Conservation (phyloP, 345 rosid species). For the Diplotaxis tenuifolia region DNA sequence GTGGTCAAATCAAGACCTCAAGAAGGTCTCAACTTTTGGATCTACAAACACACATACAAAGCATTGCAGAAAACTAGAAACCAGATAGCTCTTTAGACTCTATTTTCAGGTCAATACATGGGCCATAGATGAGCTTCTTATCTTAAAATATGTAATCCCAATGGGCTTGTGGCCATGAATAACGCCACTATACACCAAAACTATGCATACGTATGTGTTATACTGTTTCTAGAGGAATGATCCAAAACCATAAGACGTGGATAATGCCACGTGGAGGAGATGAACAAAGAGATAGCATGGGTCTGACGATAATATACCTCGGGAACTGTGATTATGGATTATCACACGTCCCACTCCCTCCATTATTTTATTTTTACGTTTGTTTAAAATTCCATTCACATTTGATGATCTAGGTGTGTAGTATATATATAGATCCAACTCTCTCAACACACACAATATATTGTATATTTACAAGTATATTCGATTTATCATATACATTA, state of each 20-base stretch:
- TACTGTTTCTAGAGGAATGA: not conserved
- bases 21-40: no score
- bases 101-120: no score
- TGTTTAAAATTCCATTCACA: conserved; percentile 13
- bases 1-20: conserved; percentile 53
- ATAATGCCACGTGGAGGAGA: conserved; percentile 28
- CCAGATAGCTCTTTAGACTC: no score
- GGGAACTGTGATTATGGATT: conserved; percentile 33
- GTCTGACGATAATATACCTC: conserved; percentile 11
- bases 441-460: not conserved
- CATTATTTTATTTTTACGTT: not conserved
- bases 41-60: no score
- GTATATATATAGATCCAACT: conserved; percentile 19
- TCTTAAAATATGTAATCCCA: not conserved
- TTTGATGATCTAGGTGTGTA: not conserved
- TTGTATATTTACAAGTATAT: not conserved
- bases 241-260: conserved; percentile 26
- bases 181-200: conserved; percentile 5
- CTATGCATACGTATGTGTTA: conserved; percentile 1
- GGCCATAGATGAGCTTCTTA: not conserved
- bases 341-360: not conserved
- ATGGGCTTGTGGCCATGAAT: not conserved
- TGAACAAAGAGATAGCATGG: conserved; percentile 33
- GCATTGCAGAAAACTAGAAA: no score
- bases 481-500: not conserved